Percentiles rank a stretch among this genome's conserved stretches.
Conservation (phyloP, 257 asterid species). For the Plectranthus barbatus region DNA sequence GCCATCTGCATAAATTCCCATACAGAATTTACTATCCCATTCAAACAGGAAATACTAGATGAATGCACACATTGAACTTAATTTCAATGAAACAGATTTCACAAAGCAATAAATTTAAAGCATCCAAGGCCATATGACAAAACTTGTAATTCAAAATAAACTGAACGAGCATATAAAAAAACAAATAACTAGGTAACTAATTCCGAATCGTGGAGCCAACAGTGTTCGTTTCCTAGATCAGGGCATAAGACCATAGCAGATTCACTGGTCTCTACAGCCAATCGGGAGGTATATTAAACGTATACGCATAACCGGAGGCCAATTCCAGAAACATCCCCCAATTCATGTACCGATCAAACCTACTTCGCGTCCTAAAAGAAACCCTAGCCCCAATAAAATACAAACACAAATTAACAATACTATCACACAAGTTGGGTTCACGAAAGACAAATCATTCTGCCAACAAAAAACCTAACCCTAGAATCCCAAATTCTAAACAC, state of each 20-base stretch:
- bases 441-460: neutral
- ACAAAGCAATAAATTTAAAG: neutral
- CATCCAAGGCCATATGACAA: neutral
- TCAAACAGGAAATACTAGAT: neutral
- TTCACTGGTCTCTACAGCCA: neutral
- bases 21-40: neutral
- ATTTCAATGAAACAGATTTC: neutral
- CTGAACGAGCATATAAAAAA: neutral
- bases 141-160: neutral
- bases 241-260: neutral
- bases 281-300: neutral
- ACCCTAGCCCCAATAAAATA: neutral
- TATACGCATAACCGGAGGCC: neutral
- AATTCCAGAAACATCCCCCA: neutral
- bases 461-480: slow-evolving; percentile 1
- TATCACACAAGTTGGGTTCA: neutral
- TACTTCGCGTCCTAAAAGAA: neutral
- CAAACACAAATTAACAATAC: neutral
- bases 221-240: neutral
- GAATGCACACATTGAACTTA: neutral
- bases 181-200: neutral
- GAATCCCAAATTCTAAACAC: neutral
- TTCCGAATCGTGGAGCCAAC: too few relatives aligned
- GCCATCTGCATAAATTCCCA: slow-evolving; percentile 29
- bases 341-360: neutral